Evolutionary conservation across 2,329 filamentous ascomycete species (phyloP).

Genomic region (Fusarium sarcochroum): DNA sequence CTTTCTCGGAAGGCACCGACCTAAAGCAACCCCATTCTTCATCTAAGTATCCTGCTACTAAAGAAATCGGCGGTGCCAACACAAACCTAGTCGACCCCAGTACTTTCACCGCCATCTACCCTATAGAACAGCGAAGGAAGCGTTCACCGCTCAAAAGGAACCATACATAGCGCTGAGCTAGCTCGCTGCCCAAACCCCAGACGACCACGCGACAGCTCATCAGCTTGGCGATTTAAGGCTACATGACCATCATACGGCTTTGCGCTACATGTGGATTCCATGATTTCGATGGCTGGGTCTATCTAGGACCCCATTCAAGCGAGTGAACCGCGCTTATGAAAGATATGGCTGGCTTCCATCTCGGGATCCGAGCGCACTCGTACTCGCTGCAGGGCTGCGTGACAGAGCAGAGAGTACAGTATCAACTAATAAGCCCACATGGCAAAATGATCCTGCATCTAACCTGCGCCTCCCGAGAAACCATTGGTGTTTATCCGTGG

Average conservation of each 20-base stretch:
- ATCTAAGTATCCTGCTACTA: constrained; percentile 21
- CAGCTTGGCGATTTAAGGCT: constrained; percentile 30
- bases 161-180: constrained; percentile 36
- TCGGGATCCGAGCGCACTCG: constrained; percentile 18
- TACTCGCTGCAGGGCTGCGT: constrained; percentile 13
- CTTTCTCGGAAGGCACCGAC: neutral
- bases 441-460: constrained; percentile 30
- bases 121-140: constrained; percentile 36
- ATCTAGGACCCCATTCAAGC: constrained; percentile 22
- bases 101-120: constrained; percentile 48
- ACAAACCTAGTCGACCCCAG: constrained; percentile 25
- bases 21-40: constrained; percentile 19
- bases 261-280: constrained; percentile 21
- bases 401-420: constrained; percentile 11
- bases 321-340: constrained; percentile 22
- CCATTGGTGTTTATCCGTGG: constrained; percentile 34
- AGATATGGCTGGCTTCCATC: constrained; percentile 5
- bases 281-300: constrained; percentile 23
- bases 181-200: constrained; percentile 43
- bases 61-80: constrained; percentile 21
- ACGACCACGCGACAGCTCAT: constrained; percentile 45
- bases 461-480: constrained; percentile 27
- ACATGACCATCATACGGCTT: constrained; percentile 22
- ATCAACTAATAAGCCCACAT: constrained; percentile 29
- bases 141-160: constrained; percentile 46